Evolutionary conservation across 1,139 yeast genomes (phyloP).

Genomic region (Protomyces macrosporus): DNA sequence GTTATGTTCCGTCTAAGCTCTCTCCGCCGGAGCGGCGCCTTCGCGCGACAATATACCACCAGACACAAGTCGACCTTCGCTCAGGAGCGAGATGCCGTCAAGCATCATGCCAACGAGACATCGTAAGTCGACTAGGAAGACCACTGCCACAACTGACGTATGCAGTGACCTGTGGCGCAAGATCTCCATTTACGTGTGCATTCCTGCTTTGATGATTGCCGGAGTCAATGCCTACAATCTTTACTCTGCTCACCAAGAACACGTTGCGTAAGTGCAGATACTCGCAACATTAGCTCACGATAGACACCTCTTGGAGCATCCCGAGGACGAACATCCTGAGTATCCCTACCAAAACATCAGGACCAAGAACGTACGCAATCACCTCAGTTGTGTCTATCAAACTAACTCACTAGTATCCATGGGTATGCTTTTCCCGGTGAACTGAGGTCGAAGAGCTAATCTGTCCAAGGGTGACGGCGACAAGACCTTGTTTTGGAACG

Average conservation of each 20-base stretch:
- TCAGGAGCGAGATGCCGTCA: constrained; percentile 18
- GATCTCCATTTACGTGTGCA: constrained; percentile 68
- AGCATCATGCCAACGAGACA: constrained; percentile 20
- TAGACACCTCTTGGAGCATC: constrained; percentile 33
- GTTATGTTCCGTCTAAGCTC: too few relatives aligned
- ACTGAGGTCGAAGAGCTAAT: not conserved
- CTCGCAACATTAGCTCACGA: too few relatives aligned
- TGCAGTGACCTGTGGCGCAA: constrained; percentile 60
- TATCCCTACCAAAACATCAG: constrained; percentile 89
- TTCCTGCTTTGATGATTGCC: constrained; percentile 72
- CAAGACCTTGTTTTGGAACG: constrained; percentile 94
- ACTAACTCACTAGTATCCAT: not conserved
- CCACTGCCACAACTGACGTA: not conserved
- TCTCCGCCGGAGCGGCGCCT: too few relatives aligned
- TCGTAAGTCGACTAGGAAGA: not conserved
- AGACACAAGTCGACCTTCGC: constrained; percentile 6
- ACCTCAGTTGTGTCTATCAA: not conserved
- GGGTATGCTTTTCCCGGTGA: too few relatives aligned
- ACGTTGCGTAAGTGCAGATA: constrained; percentile 59
- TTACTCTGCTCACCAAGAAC: constrained; percentile 84
- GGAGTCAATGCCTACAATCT: constrained; percentile 73
- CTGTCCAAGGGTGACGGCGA: constrained; percentile 85
- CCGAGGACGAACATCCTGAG: constrained; percentile 43
- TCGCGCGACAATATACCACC: too few relatives aligned
- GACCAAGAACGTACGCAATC: constrained; percentile 50